Conservation (phyloP, 2,329 filamentous ascomycete species). For the Pseudogymnoascus sp. region DNA sequence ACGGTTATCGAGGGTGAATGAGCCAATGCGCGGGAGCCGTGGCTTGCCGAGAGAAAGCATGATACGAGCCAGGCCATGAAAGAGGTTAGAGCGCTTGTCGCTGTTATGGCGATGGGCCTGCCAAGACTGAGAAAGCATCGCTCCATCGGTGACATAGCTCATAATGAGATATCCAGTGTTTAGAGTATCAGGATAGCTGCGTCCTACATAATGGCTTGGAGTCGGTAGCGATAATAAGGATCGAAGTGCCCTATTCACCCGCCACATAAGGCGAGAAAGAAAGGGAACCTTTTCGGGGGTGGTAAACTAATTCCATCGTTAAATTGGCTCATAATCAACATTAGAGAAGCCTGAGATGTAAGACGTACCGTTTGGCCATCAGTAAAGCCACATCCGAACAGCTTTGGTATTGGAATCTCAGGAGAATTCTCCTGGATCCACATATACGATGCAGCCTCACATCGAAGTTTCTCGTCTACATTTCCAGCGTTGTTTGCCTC, state of each 20-base stretch:
- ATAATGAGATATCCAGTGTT: neutral
- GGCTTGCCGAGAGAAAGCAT: neutral
- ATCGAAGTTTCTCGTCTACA: neutral
- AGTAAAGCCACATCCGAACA: neutral
- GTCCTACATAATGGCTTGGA: neutral
- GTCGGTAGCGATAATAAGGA: neutral
- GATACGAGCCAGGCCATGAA: neutral
- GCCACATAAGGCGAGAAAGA: neutral
- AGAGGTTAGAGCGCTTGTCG: neutral
- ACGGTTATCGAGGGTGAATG: neutral
- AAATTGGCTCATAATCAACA: neutral
- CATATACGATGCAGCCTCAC: neutral
- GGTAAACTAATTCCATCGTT: neutral
- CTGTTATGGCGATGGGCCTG: neutral
- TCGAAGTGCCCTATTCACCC: neutral
- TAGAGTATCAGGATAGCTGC: neutral
- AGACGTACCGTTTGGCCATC: neutral
- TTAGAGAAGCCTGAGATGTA: neutral
- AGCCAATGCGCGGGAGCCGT: neutral
- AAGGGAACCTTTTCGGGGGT: neutral
- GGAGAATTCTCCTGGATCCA: neutral
- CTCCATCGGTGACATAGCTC: neutral
- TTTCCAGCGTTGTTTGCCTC: neutral
- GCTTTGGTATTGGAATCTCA: neutral
- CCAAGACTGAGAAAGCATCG: neutral